A percentile compares a stretch with the other conserved stretches of the same genome.
These are phyloP conservation scores for Udeniomyces megalosporus DNA, from an alignment of 768 basidiomycete species.

Conservation along the genomic window DNA sequence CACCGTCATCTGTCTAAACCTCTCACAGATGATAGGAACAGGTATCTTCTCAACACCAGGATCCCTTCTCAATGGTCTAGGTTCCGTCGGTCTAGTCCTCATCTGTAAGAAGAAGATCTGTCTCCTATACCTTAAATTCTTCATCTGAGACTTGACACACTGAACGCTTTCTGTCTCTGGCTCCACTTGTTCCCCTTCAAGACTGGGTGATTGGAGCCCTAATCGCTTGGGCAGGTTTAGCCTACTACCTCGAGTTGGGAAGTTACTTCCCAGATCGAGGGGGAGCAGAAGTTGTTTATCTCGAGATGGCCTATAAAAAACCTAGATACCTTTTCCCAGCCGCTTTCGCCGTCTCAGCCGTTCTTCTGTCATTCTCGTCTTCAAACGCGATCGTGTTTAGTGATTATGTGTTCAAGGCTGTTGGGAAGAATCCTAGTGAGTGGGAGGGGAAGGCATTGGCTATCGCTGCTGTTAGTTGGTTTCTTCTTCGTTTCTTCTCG, in stretches of 20 bases:
- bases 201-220: constrained; percentile 13
- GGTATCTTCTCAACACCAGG: constrained; percentile 16
- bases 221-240: constrained; percentile 3
- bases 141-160: not conserved
- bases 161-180: no score
- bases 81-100: constrained; percentile 13
- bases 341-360: constrained; percentile 29
- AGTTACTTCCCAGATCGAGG: constrained; percentile 15
- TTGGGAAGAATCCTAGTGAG: constrained; percentile 18
- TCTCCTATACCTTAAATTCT: not conserved
- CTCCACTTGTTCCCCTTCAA: not conserved
- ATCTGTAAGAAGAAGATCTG: not conserved
- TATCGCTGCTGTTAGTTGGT: constrained; percentile 14
- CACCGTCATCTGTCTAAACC: constrained; percentile 1
- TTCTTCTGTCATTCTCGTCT: constrained; percentile 23
- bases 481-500: no score
- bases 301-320: constrained; percentile 2
- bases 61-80: constrained; percentile 4
- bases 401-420: constrained; percentile 22
- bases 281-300: constrained; percentile 9
- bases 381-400: constrained; percentile 19
- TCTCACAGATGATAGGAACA: constrained; percentile 8
- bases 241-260: constrained; percentile 12
- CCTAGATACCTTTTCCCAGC: constrained; percentile 8
- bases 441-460: constrained; percentile 16